Conservation (phyloP, 2,329 filamentous ascomycete species). For the Exophiala mesophila region DNA sequence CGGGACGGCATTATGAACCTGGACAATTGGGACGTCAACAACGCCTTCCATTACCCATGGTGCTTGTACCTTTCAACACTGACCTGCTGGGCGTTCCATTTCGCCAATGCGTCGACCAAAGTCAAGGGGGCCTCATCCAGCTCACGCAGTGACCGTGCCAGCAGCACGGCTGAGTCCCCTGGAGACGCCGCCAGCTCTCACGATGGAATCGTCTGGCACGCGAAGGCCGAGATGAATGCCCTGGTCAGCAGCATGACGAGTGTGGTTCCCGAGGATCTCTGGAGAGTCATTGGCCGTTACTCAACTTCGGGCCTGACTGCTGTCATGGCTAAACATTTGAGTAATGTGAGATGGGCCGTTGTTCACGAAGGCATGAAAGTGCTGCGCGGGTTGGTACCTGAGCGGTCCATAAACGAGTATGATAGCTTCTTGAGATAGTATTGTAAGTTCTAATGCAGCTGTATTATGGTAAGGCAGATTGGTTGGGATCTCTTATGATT, state of each 20-base stretch:
- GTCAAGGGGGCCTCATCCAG: background rate
- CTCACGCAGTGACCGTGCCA: background rate
- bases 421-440: slow-evolving; percentile 6
- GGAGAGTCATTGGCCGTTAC: slow-evolving; percentile 39
- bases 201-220: slow-evolving; percentile 27
- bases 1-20: slow-evolving; percentile 47
- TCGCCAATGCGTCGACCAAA: slow-evolving; percentile 29
- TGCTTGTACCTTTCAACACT: slow-evolving; percentile 57
- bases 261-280: slow-evolving; percentile 33
- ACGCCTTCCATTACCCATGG: slow-evolving; percentile 59
- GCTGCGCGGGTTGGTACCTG: slow-evolving; percentile 30
- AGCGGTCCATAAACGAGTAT: slow-evolving; percentile 11
- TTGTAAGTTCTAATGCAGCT: background rate
- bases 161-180: background rate
- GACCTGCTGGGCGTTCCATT: slow-evolving; percentile 56
- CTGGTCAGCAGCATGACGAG: slow-evolving; percentile 35
- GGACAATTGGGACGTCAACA: slow-evolving; percentile 48
- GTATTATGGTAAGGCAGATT: no score
- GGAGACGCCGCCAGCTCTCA: slow-evolving; percentile 35
- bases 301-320: slow-evolving; percentile 51
- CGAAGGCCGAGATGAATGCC: slow-evolving; percentile 32
- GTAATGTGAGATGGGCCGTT: slow-evolving; percentile 57
- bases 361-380: slow-evolving; percentile 59
- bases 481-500: no score
- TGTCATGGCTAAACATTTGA: slow-evolving; percentile 52